These are phyloP conservation scores for Sisymbrium irio DNA, from an alignment of 345 rosid genomes.

Conservation along the genomic window DNA sequence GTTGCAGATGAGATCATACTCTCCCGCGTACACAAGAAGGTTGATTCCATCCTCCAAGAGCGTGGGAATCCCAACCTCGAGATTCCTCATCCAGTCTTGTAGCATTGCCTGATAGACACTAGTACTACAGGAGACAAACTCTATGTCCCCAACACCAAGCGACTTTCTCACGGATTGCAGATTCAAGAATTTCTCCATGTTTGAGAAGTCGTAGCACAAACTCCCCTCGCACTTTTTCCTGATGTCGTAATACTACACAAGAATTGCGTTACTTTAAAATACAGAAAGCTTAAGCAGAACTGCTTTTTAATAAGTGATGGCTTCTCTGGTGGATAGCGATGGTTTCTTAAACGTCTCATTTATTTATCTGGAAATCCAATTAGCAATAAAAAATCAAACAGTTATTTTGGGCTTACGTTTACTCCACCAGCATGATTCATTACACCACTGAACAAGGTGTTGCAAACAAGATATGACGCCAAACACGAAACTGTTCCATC, in stretches of 20 bases:
- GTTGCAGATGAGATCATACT: conserved; percentile 99
- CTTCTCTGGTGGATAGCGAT: background rate
- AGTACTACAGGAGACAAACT: conserved; percentile 88
- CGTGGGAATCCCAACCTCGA: conserved; percentile 85
- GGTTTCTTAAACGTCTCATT: background rate
- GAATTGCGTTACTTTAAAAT: background rate
- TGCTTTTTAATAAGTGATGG: background rate
- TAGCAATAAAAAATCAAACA: background rate
- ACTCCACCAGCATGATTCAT: conserved; percentile 54
- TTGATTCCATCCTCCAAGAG: conserved; percentile 92
- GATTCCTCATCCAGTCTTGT: conserved; percentile 95
- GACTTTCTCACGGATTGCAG: conserved; percentile 67
- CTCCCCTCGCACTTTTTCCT: conserved; percentile 88
- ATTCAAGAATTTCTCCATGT: conserved; percentile 87
- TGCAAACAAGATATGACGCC: conserved; percentile 96
- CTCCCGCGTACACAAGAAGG: conserved; percentile 94
- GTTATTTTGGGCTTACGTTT: conserved; percentile 57
- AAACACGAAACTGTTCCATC: conserved; percentile 91
- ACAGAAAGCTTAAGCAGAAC: background rate
- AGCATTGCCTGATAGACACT: conserved; percentile 86
- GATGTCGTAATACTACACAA: conserved; percentile 83
- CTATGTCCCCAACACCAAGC: conserved; percentile 80
- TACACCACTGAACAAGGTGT: conserved; percentile 69
- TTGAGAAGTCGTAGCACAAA: conserved; percentile 98
- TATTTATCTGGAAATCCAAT: background rate